Conservation (phyloP, 805 yeast species). For the Schwanniomyces pseudopolymorphus region DNA sequence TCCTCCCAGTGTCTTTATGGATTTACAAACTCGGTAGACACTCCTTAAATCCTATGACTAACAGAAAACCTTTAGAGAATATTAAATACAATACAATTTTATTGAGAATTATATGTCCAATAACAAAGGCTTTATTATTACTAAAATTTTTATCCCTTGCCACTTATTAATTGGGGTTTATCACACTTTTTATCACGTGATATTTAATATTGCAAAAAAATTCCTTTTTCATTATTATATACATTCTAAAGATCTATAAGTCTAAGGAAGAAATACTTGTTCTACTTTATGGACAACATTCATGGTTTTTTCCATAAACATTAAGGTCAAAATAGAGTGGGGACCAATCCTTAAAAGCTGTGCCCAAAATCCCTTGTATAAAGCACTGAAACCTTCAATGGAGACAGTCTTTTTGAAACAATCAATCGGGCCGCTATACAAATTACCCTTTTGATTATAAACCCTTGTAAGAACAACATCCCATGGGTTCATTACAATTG, state of each 20-base stretch:
- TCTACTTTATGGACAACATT: slow-evolving; percentile 44
- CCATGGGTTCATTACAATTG: slow-evolving; percentile 96
- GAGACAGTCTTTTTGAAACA: slow-evolving; percentile 81
- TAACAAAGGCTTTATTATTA: slow-evolving; percentile 1
- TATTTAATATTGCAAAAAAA: not conserved
- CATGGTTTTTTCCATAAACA: slow-evolving; percentile 95
- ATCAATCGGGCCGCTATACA: slow-evolving; percentile 84
- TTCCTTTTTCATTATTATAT: not conserved
- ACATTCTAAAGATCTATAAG: slow-evolving; percentile 1
- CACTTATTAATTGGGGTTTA: not conserved
- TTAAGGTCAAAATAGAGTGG: slow-evolving; percentile 85
- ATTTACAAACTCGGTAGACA: not conserved
- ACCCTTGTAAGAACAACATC: slow-evolving; percentile 93
- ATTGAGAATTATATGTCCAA: slow-evolving; percentile 2
- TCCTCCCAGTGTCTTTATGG: not conserved
- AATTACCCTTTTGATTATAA: slow-evolving; percentile 88
- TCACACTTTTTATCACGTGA: not conserved
- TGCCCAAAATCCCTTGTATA: slow-evolving; percentile 94
- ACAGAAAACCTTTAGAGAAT: not conserved
- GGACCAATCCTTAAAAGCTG: slow-evolving; percentile 92
- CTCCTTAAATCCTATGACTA: not conserved
- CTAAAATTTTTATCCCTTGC: slow-evolving; percentile 3
- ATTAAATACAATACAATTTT: slow-evolving; percentile 1
- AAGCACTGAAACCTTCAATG: slow-evolving; percentile 81
- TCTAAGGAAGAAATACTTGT: slow-evolving; percentile 2